Evolutionary conservation across 768 basidiomycete species (phyloP).

Genomic region (Inosperma sp.): DNA sequence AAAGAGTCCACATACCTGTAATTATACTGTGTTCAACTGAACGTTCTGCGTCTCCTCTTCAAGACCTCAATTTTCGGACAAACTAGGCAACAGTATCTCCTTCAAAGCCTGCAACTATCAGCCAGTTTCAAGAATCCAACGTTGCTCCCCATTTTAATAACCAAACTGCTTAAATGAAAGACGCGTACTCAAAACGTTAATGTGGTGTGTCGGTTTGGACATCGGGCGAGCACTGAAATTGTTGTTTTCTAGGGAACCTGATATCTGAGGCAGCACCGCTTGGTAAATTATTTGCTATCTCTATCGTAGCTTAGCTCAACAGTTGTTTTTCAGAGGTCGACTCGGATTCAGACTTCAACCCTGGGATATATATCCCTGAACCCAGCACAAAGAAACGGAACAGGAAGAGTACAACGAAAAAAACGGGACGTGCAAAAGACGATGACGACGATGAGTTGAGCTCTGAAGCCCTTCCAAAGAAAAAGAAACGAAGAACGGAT

Average conservation of each 20-base stretch:
- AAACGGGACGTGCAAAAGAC: background rate
- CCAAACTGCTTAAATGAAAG: slow-evolving; percentile 2
- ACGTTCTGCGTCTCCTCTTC: too few relatives aligned
- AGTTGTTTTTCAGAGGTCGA: slow-evolving; percentile 34
- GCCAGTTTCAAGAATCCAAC: too few relatives aligned
- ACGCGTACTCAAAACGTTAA: slow-evolving; percentile 30
- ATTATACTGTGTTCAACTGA: too few relatives aligned
- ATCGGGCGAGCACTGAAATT: background rate
- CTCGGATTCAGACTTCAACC: slow-evolving; percentile 47
- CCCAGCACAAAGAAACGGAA: slow-evolving; percentile 27
- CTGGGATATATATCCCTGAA: slow-evolving; percentile 36
- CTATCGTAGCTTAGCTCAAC: background rate
- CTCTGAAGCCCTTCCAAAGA: slow-evolving; percentile 6
- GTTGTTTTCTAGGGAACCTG: slow-evolving; percentile 26
- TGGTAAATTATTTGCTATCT: slow-evolving; percentile 26
- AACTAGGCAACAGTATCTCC: too few relatives aligned
- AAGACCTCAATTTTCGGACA: too few relatives aligned
- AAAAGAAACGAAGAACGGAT: slow-evolving; percentile 14
- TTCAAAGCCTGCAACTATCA: too few relatives aligned
- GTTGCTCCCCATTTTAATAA: background rate
- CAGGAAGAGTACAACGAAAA: background rate
- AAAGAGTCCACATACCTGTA: too few relatives aligned
- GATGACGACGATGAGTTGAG: background rate
- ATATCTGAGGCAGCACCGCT: slow-evolving; percentile 34
- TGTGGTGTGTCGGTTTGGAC: background rate